Base-by-base conservation (phyloP, 305 asterid species). In the Lippia alba region DNA sequence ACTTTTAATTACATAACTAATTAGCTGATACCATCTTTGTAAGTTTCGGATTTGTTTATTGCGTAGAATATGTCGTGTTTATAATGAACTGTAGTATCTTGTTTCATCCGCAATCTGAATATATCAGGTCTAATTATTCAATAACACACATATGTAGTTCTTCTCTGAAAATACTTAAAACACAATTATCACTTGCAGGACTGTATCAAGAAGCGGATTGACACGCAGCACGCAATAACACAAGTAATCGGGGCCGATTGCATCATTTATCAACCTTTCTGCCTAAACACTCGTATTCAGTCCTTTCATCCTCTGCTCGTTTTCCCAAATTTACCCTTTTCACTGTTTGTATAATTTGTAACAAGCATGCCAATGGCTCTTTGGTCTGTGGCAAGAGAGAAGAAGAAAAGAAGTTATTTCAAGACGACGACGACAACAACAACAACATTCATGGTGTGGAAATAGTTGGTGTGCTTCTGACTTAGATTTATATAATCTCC, bases 191-290 rank as follows among this genome's bases (percentile, higher is more conserved):
- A 48, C 64, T 33, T 81, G 87, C 90, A 91, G 99, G 90, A 82
- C 77, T 70, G 77, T 83, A 69, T 56, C 91, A 67, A 84, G 96
- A 86, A 83, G 87, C 49, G 96, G 96, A 19, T 74, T 81, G 76
- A 87, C 88, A 18, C 96, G 97, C 76, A 84, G 80, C 81, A 74
- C 89, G 56, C 98, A 89, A 83, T 94, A 83, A 84, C 89, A 84
- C 89, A 81, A 66, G 71, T 77, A 56, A 76, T 69, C 64, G 56
- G 0, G 71, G 14, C 0, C 14, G 12, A 8, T 54, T 33, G 8
- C 86, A 67, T 69, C 74, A 66, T 50, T 54, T 74, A 70, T 79
- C 78, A 78, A 71, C 68, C 53, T 39, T 76, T 79, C 82, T 60
- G 84, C 72, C 60, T 67, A 71, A 81, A 78, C 70, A 55, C 56